These are phyloP conservation scores for Excoecaria cochinchinensis DNA, from an alignment of 345 rosid species.

Conservation along the genomic window DNA sequence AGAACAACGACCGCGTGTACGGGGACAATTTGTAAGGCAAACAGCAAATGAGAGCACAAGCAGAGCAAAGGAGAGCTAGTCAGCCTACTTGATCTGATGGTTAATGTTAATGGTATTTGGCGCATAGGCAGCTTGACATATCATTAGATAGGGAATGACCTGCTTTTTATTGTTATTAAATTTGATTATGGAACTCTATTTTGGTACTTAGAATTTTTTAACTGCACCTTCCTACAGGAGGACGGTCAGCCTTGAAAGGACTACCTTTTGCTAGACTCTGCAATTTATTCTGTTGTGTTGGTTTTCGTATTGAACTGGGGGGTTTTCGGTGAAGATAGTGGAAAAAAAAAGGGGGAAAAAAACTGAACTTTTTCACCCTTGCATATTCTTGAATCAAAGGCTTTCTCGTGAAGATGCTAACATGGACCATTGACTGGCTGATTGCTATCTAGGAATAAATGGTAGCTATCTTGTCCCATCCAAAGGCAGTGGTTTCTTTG, in stretches of 20 bases:
- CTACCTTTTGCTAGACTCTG: background rate
- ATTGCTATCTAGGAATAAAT: too few relatives aligned
- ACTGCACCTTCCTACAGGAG: too few relatives aligned
- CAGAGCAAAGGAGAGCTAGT: constrained; percentile 23
- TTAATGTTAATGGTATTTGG: too few relatives aligned
- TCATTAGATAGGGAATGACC: too few relatives aligned
- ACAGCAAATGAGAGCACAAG: constrained; percentile 23
- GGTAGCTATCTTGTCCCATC: too few relatives aligned
- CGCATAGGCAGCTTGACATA: too few relatives aligned
- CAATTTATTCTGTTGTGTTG: background rate
- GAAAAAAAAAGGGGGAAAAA: too few relatives aligned
- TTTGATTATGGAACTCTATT: too few relatives aligned
- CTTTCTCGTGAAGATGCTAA: background rate
- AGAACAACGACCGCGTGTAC: constrained; percentile 77
- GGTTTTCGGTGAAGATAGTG: background rate
- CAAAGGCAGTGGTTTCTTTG: background rate
- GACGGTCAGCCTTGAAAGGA: background rate
- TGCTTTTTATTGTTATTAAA: too few relatives aligned
- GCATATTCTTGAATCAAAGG: background rate
- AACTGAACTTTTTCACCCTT: background rate
- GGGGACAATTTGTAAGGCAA: constrained; percentile 79
- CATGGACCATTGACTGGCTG: too few relatives aligned
- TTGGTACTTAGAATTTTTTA: too few relatives aligned
- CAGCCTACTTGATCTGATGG: background rate
- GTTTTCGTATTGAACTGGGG: background rate